phyloP scores from a whole-genome alignment of 179 eudicot genomes.

The Vitellaria paradoxa region DNA sequence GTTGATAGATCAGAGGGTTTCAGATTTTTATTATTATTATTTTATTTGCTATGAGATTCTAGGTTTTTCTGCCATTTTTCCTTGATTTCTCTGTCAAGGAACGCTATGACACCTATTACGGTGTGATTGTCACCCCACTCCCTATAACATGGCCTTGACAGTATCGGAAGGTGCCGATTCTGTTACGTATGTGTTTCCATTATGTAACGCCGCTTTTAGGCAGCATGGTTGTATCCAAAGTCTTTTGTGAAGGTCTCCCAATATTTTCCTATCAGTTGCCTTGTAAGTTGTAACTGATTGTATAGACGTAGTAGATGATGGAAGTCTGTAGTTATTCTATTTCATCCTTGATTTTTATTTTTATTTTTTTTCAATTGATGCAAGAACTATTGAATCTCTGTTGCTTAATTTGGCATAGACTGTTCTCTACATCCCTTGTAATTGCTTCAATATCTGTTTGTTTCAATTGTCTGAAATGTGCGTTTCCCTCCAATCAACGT shows the following conservation, averaged over 20 bases:
- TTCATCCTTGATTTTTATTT: neutral
- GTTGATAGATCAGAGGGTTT: too few relatives aligned
- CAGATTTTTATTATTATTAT: too few relatives aligned
- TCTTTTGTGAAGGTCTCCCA: neutral
- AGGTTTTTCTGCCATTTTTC: too few relatives aligned
- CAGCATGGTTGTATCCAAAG: neutral
- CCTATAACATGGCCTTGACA: too few relatives aligned
- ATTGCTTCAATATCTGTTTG: neutral
- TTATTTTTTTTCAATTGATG: neutral
- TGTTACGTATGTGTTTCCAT: too few relatives aligned
- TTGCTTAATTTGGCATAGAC: neutral
- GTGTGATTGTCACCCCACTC: too few relatives aligned
- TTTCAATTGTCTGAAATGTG: neutral
- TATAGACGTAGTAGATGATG: neutral
- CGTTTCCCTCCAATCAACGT: too few relatives aligned
- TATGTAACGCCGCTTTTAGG: too few relatives aligned
- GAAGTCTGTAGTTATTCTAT: neutral
- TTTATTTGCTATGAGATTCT: too few relatives aligned
- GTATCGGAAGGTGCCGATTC: too few relatives aligned
- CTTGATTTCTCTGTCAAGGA: too few relatives aligned
- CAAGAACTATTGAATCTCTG: neutral
- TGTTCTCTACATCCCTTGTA: neutral
- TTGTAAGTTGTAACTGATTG: neutral
- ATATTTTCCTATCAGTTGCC: neutral
- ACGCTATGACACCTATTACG: too few relatives aligned